Evolutionary conservation across 2,329 filamentous ascomycete species (phyloP).

Genomic region (Venturia pyrina): DNA sequence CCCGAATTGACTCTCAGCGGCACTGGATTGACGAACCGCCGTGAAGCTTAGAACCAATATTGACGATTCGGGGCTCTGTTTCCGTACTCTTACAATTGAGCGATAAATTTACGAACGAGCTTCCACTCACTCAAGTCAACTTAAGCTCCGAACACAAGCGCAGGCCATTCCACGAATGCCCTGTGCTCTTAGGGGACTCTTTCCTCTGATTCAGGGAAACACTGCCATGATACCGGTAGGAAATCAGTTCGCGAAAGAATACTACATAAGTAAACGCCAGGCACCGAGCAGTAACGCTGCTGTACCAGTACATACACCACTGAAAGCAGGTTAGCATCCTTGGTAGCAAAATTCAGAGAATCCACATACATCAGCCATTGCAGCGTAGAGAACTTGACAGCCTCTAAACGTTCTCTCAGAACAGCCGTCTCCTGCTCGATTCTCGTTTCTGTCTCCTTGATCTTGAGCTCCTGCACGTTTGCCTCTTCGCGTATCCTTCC

Average conservation of each 20-base stretch:
- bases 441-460: slow-evolving; percentile 96
- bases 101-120: neutral
- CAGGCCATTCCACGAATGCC: neutral
- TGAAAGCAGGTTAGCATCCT: slow-evolving; percentile 27
- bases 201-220: no score
- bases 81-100: neutral
- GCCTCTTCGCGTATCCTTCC: slow-evolving; percentile 93
- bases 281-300: slow-evolving; percentile 57
- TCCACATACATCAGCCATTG: slow-evolving; percentile 90
- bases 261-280: slow-evolving; percentile 55
- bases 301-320: slow-evolving; percentile 57
- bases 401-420: slow-evolving; percentile 82
- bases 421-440: slow-evolving; percentile 96
- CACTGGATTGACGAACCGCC: neutral
- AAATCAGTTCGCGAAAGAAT: neutral
- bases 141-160: neutral
- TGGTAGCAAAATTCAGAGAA: neutral
- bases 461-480: slow-evolving; percentile 91
- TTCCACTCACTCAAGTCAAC: neutral
- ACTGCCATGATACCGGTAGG: no score
- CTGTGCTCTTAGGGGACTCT: no score
- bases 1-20: neutral
- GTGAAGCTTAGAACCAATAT: neutral
- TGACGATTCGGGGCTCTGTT: neutral
- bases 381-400: slow-evolving; percentile 94